These are phyloP conservation scores for Flaveria sonorensis DNA, from an alignment of 129 eudicot species.

Conservation along the genomic window DNA sequence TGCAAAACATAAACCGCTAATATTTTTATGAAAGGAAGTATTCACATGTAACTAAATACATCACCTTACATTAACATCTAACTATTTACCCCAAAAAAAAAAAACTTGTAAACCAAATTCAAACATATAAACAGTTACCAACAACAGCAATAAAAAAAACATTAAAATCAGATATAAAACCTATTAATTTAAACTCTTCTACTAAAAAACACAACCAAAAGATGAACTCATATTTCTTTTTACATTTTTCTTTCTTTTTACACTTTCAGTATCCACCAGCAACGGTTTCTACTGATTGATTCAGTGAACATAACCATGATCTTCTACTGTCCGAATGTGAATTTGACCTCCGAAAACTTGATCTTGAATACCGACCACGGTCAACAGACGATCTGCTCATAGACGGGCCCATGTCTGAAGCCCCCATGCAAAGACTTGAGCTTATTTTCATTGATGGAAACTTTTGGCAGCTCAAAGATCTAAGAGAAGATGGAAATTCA, in stretches of 20 bases:
- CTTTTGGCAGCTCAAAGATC: constrained; percentile 74
- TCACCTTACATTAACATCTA: not conserved
- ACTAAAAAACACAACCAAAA: not conserved
- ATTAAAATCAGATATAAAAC: not conserved
- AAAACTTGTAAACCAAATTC: not conserved
- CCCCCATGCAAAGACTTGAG: constrained; percentile 70
- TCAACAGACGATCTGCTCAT: constrained; percentile 36
- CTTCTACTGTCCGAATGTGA: constrained; percentile 59
- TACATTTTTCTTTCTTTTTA: not conserved
- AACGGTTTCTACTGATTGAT: constrained; percentile 51
- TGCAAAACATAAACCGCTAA: too few relatives aligned
- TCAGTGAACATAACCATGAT: constrained; percentile 77
- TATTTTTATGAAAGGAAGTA: not conserved
- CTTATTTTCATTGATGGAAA: constrained; percentile 57
- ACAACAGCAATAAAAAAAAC: not conserved
- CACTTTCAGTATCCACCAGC: constrained; percentile 42
- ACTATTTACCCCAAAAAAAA: not conserved
- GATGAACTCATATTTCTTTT: constrained; percentile 1
- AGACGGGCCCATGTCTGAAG: constrained; percentile 46
- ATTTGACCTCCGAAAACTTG: constrained; percentile 57
- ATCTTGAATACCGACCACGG: constrained; percentile 37
- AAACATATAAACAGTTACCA: not conserved
- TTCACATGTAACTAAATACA: not conserved
- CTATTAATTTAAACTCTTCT: not conserved
- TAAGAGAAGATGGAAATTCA: constrained; percentile 46